Base-by-base conservation (phyloP, 192 early-diverging fungal species). In the Coemansia sp. region DNA sequence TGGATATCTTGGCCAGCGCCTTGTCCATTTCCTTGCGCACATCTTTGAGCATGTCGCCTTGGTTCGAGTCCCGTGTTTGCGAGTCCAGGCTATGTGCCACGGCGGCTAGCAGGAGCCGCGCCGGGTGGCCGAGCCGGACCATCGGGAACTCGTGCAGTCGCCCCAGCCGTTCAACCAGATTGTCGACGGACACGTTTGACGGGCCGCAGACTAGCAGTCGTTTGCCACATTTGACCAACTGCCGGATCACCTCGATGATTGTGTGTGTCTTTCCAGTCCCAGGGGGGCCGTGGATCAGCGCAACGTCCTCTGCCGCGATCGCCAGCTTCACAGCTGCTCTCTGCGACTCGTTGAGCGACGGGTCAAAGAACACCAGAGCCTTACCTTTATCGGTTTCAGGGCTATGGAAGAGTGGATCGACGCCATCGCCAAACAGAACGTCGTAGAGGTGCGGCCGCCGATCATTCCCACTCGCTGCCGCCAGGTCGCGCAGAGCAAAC, bases 241-340 rank as follows among this genome's bases (percentile, higher is more conserved):
- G 93, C 25, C 91, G 86, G 29, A 97, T 82, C 13, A 95, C 76
- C 72, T 95, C 95, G 10, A 97, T 89, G 15, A 92, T 61, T 13
- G 92, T 93, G 62, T 92, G 86, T 2, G 95, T 97, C 71, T 97
- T 95, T 43, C 94, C 94, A 17, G 92, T 93, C 43, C 89, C 90
- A n/a, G 91, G 91, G 32, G 93, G 93, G 23, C 93, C 92, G 63
- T 95, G 93, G 36, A 94, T 84, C 50, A 95, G 75, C 5, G 89
- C 87, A 4, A 93, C 64, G 8, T 92, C 86, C 20, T 85, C 64
- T 0, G 91, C 84, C 0, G 65, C 71, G 20, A 92, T 66, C 0
- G 87, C 86, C 59, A 86, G 81, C 17, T 62, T 63, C 3, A 95
- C 87, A 0, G 92, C 93, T n/a, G 81, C 79, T 32, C 72, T 75